phyloP scores from a whole-genome alignment of 179 eudicot species.

The Carnegiea gigantea region DNA sequence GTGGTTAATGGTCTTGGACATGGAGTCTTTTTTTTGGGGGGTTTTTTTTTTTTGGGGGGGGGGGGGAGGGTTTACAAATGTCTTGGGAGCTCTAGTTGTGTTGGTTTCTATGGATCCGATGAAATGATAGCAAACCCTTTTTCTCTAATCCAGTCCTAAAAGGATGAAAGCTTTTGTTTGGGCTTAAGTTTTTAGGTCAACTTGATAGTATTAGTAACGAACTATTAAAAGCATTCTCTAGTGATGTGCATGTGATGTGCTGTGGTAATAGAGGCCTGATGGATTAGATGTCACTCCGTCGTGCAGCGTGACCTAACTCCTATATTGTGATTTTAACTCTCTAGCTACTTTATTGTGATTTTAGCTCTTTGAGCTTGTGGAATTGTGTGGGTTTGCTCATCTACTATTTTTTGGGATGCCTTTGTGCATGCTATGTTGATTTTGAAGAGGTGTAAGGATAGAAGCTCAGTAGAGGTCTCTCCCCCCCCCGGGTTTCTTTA shows the following conservation, averaged over 20 bases:
- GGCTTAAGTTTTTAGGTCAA: neutral
- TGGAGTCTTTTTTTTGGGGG: neutral
- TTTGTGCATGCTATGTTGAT: too few relatives aligned
- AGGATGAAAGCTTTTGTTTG: neutral
- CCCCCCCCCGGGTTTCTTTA: too few relatives aligned
- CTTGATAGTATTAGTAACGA: neutral
- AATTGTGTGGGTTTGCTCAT: too few relatives aligned
- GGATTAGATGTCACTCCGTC: too few relatives aligned
- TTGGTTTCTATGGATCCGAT: neutral
- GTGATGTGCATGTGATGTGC: neutral
- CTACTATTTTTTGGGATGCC: too few relatives aligned
- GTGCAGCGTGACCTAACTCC: too few relatives aligned
- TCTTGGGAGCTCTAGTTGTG: neutral
- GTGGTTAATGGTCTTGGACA: too few relatives aligned
- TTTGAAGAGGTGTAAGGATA: too few relatives aligned
- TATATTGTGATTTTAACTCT: too few relatives aligned
- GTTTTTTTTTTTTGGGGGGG: neutral
- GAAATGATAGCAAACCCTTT: neutral
- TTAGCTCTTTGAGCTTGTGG: too few relatives aligned
- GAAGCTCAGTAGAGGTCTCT: too few relatives aligned
- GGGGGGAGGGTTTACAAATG: neutral
- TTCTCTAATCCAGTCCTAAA: neutral
- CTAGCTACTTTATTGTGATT: too few relatives aligned
- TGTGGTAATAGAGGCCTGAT: neutral
- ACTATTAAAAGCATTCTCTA: neutral